Evolutionary conservation across 768 basidiomycete species (phyloP).

Genomic region (Termitomyces sp.): DNA sequence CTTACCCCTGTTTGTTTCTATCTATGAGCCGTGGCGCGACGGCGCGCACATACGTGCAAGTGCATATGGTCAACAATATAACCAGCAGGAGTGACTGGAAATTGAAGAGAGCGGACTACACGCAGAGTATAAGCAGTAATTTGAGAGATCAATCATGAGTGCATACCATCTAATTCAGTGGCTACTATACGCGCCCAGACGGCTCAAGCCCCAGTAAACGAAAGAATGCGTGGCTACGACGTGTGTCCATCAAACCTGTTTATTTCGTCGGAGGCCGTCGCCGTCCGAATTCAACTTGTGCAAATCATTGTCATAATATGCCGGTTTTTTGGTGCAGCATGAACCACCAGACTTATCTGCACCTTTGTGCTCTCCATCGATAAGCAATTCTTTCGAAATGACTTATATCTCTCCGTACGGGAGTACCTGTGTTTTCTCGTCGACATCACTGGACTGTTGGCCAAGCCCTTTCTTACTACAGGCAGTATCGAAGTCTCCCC

Average conservation of each 20-base stretch:
- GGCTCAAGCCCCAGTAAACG: neutral
- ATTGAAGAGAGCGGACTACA: conserved; percentile 89
- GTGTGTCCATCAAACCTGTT: neutral
- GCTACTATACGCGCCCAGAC: neutral
- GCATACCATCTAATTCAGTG: conserved; percentile 9
- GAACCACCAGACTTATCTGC: neutral
- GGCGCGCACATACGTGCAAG: conserved; percentile 92
- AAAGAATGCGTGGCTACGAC: neutral
- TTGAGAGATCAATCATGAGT: neutral
- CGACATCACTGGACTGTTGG: neutral
- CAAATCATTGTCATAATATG: neutral
- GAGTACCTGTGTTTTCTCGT: neutral
- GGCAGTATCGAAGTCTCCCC: neutral
- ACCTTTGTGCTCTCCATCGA: neutral
- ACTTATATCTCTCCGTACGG: neutral
- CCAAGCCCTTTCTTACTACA: neutral
- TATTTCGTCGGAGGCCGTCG: neutral
- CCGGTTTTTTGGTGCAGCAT: neutral
- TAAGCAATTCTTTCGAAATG: neutral
- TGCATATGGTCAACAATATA: conserved; percentile 91
- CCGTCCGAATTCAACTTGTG: neutral
- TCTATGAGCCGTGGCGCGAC: conserved; percentile 89
- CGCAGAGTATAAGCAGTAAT: neutral
- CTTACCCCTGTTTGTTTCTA: conserved; percentile 90
- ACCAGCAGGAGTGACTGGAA: conserved; percentile 94